A percentile compares a stretch with the other conserved stretches of the same genome.
Conservation (phyloP, 208 protist species). For the Acanthamoeba sp. region DNA sequence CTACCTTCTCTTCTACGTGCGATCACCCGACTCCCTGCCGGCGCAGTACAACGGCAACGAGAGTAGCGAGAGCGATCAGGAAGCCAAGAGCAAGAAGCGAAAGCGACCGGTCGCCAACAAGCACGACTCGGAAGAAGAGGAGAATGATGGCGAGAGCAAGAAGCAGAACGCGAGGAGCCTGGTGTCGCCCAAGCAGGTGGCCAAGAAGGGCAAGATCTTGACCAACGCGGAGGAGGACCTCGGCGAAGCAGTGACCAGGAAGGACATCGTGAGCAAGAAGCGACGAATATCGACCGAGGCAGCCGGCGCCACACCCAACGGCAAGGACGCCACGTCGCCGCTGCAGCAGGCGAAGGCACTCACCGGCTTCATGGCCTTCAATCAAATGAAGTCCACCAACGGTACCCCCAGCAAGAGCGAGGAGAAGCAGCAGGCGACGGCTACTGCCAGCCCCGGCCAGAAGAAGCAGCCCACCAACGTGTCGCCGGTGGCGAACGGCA, state of each 20-base stretch:
- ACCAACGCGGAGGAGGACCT: background rate
- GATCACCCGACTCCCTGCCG: conserved; percentile 56
- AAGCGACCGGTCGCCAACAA: background rate
- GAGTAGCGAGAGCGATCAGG: conserved; percentile 46
- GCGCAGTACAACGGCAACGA: background rate
- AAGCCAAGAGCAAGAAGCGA: conserved; percentile 35
- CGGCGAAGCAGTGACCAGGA: background rate
- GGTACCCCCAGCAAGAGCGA: background rate
- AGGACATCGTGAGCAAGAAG: conserved; percentile 5
- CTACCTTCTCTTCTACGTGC: conserved; percentile 90
- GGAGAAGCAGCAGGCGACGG: background rate
- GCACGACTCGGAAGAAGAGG: conserved; percentile 21
- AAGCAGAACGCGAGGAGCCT: background rate
- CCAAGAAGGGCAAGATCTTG: background rate
- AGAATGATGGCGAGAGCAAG: background rate
- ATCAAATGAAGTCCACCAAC: background rate
- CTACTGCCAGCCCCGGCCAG: background rate
- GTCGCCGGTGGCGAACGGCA: background rate
- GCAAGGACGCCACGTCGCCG: background rate
- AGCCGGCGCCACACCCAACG: background rate
- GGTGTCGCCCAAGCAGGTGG: background rate
- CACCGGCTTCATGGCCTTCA: conserved; percentile 33
- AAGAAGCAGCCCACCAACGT: background rate
- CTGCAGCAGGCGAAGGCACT: background rate
- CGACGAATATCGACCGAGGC: background rate